A percentile compares a stretch with the other conserved stretches of the same genome.
Evolutionary conservation across 2,329 filamentous ascomycete species (phyloP).

Genomic region (Curvularia sp.): DNA sequence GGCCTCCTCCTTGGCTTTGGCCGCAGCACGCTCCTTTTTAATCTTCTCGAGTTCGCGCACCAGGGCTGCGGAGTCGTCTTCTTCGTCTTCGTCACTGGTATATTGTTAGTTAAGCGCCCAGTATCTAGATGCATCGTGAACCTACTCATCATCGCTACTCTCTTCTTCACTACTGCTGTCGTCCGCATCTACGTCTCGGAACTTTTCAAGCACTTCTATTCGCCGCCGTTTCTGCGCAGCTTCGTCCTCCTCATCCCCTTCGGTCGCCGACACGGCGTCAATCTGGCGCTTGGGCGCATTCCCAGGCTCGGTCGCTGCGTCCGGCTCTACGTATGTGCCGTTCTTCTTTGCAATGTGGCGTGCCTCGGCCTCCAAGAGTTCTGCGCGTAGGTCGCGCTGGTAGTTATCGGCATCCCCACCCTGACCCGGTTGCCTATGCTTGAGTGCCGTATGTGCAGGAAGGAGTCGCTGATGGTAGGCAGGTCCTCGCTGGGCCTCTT

Average conservation of each 20-base stretch:
- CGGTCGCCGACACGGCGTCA: conserved; percentile 57
- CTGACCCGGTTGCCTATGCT: conserved; percentile 82
- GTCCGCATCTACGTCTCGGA: conserved; percentile 84
- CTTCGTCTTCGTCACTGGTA: conserved; percentile 63
- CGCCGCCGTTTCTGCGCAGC: conserved; percentile 81
- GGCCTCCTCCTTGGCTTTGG: conserved; percentile 81
- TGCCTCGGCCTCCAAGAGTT: conserved; percentile 87
- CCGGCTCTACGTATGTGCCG: conserved; percentile 63
- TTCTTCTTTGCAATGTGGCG: conserved; percentile 86
- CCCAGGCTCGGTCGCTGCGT: conserved; percentile 49
- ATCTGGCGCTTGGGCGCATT: conserved; percentile 69
- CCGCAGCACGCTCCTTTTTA: conserved; percentile 81
- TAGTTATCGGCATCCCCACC: conserved; percentile 77
- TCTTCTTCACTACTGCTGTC: conserved; percentile 64
- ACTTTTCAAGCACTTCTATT: conserved; percentile 77
- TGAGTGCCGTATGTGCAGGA: conserved; percentile 91
- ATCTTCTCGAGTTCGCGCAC: conserved; percentile 95
- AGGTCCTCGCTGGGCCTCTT: conserved; percentile 90
- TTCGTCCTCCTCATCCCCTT: conserved; percentile 66
- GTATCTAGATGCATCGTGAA: conserved; percentile 1
- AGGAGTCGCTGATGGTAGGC: conserved; percentile 96
- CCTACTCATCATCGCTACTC: conserved; percentile 64
- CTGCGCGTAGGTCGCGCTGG: conserved; percentile 82
- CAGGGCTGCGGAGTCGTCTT: conserved; percentile 82
- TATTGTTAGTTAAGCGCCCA: conserved; percentile 21